phyloP scores from a whole-genome alignment of 495 filamentous ascomycete genomes.

The Niebla homalea region DNA sequence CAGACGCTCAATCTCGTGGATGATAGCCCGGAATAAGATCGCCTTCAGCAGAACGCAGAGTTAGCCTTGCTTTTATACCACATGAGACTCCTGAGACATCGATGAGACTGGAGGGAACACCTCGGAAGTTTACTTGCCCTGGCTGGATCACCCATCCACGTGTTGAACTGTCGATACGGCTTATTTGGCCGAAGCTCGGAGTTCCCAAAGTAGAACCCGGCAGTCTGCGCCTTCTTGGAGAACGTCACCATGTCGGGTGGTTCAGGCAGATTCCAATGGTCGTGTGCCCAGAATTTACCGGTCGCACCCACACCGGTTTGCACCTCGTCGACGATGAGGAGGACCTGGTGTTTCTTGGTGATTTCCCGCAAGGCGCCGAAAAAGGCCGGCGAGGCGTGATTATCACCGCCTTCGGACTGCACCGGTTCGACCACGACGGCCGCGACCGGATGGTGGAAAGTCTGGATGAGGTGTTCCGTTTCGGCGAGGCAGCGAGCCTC shows the following conservation, averaged over 20 bases:
- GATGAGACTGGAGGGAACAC: no score
- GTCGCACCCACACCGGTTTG: constrained; percentile 95
- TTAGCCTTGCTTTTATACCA: no score
- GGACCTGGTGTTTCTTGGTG: constrained; percentile 71
- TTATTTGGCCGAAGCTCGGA: constrained; percentile 83
- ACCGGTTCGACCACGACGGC: constrained; percentile 91
- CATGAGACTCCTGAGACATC: no score
- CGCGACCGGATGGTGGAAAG: constrained; percentile 72
- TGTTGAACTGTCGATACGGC: constrained; percentile 99
- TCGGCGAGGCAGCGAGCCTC: constrained; percentile 81
- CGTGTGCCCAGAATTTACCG: constrained; percentile 97
- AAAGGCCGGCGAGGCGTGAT: constrained; percentile 89
- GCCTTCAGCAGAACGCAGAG: no score
- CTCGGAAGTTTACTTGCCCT: no score
- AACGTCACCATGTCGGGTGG: constrained; percentile 99
- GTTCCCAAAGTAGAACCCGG: constrained; percentile 92
- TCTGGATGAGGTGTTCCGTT: constrained; percentile 73
- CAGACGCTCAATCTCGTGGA: constrained; percentile 72
- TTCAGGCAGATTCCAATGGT: constrained; percentile 77
- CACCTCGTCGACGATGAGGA: constrained; percentile 96
- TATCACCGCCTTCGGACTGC: constrained; percentile 97
- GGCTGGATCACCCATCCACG: constrained; percentile 97
- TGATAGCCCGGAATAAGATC: constrained; percentile 83
- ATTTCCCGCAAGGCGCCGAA: constrained; percentile 79
- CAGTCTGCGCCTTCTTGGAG: constrained; percentile 96